These are phyloP conservation scores for Tetracladium marchalianum DNA, from an alignment of 495 filamentous ascomycete genomes.

Conservation along the genomic window DNA sequence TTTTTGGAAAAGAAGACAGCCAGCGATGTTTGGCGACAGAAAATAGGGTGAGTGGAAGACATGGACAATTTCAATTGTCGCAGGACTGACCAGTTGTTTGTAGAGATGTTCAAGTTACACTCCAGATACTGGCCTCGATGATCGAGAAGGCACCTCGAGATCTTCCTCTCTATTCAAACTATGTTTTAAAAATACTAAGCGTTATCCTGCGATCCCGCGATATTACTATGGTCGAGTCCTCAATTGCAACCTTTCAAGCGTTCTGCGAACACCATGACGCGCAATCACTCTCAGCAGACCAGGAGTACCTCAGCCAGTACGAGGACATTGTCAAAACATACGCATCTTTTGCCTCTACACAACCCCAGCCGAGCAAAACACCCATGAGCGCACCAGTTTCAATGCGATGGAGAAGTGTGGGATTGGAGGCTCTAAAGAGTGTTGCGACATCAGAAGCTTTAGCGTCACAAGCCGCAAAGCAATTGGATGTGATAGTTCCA, in stretches of 20 bases:
- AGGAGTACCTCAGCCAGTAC: conserved; percentile 74
- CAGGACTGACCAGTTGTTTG: neutral
- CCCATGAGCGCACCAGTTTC: conserved; percentile 58
- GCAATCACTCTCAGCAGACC: conserved; percentile 66
- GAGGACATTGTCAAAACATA: conserved; percentile 68
- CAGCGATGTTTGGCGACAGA: conserved; percentile 71
- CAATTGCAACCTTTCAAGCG: conserved; percentile 68
- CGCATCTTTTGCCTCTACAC: conserved; percentile 62
- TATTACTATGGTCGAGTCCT: conserved; percentile 82
- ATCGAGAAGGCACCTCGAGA: conserved; percentile 89
- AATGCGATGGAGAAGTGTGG: conserved; percentile 76
- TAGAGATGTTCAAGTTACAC: conserved; percentile 87
- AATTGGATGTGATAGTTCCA: conserved; percentile 65
- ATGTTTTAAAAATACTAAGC: conserved; percentile 68
- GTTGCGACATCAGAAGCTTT: conserved; percentile 70
- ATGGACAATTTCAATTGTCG: neutral
- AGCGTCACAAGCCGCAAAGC: conserved; percentile 59
- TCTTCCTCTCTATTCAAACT: conserved; percentile 74
- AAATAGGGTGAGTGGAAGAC: conserved; percentile 52
- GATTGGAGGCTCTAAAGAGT: conserved; percentile 67
- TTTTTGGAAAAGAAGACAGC: conserved; percentile 87
- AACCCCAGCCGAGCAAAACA: conserved; percentile 32
- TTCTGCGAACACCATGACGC: conserved; percentile 77
- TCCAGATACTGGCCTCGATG: conserved; percentile 77
- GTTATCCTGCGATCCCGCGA: conserved; percentile 70